Base-by-base conservation (phyloP, 345 rosid genomes). In the Pistacia atlantica region DNA sequence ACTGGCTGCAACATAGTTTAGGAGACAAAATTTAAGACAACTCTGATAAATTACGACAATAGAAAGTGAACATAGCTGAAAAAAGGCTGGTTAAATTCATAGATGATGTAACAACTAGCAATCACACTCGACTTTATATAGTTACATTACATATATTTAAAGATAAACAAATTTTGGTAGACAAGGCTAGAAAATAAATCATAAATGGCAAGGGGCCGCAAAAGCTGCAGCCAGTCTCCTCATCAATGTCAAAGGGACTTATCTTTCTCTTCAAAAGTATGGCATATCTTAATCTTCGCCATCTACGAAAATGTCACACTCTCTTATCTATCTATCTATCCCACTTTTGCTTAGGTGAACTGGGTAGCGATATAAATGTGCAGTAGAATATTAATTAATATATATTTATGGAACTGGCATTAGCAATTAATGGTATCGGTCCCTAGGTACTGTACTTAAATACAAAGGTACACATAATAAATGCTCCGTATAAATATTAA, bases 311-410 rank as follows among this genome's bases (percentile, higher is more conserved):
- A 35, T 16, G 48, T 12, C 65, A 45, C 38, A 22, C 28, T 64
- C 35, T 58, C 16, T 25, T 25, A 25, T 25, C 25, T 37, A 52
- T n/a, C 28, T 55, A 16, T 58, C 16, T 22, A 52, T n/a, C 25
- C n/a, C 37, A 14, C 62, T 66, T 48, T 45, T 4, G 5, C 59
- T 35, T 65, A 59, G 8, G 38, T 60, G 45, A 25, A 25, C 61
- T 2, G 5, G 78, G 42, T 45, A 31, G 33, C n/a, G 42, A 62
- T 37, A 56, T 69, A 63, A 69, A 75, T 64, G 62, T 16, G 61
- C 45, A 45, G 42, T 56, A 5, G 46, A 31, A 42, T 58, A 57
- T 17, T 57, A 58, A 45, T 17, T 57, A 58, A 45, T 4, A 6
- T 3, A 17, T 62, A 62, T 37, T 11, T 25, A 51, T 56, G 31